Evolutionary conservation across 164 flowering plant species (phyloP), one percentile per base, ranked within the genome.

Genomic region (Amborella trichopoda): DNA sequence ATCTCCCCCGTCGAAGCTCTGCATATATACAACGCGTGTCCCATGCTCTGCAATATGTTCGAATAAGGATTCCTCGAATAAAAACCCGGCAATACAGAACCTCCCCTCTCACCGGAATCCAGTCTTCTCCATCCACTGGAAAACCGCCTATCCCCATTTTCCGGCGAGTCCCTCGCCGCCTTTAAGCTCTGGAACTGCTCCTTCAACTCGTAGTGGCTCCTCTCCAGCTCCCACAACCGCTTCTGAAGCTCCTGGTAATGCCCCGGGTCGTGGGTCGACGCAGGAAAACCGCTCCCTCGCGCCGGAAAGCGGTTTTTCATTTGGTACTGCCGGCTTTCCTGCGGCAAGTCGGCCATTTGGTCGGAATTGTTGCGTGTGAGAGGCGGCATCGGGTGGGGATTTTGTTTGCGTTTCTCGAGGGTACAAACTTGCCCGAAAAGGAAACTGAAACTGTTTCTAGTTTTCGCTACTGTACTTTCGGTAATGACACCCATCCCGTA

Each of bases 11-110:
- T 48, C 18, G 66, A 51, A 65, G 71, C 68, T 37, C 56, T 51
- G 37, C 63, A 68, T 6, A 83, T 70, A 52, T 73, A 54, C 60
- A 87, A 62, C 8, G 94, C 87, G 49, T 80, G 83, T 10, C 93
- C 87, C 53, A 87, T 66, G 14, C 64, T 59, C 24, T 78, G 69
- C 72, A 87, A 63, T 34, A 76, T 66, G 3, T 56, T 74, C 55
- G 52, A 42, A 60, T 66, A 73, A 14, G 81, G 75, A 55, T 54
- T 47, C 18, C 51, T 49, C 3, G 19, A 22, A 54, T 66, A 76
- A 27, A 28, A 43, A 4, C 84, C 93, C 2, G 74, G 69, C n/a
- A 19, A 64, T 1, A 24, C 2, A 18, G 1, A 49, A 48, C 50
- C 53, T 44, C 19, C 55, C 39, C 40, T 26, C 3, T 46, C 54